Evolutionary conservation across 225 moss, liverwort and hornwort genomes (phyloP), one percentile per base, ranked within the genome.

Genomic region (Lunularia cruciata): DNA sequence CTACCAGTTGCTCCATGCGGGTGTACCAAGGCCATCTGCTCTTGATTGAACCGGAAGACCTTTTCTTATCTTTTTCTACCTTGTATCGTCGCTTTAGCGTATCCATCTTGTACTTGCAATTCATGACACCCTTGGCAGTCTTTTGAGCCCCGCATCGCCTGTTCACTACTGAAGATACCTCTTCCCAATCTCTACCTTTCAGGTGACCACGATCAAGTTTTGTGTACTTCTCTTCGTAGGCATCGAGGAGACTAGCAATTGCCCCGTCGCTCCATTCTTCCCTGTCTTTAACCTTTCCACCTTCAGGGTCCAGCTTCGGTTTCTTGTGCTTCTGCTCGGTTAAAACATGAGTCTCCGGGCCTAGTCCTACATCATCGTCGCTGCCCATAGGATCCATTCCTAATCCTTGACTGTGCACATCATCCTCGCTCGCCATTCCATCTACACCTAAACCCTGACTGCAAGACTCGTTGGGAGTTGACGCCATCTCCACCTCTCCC

Each of bases 231-330:
- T 76, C 76, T 23, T 64, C 76, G 27, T 70, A 76, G 0, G 76
- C 76, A 65, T 76, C 76, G 11, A 76, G 47, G 27, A 76, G 43
- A 64, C 70, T 52, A 4, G 71, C 52, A 32, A 71, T 76, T 36
- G 76, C 76, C 56, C 76, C 70, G 25, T 70, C 70, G 47, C 76
- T 76, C 76, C 76, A 76, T 30, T 71, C 76, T 47, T 76, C 76
- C 43, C 76, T 70, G 63, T 76, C 76, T 39, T 71, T 70, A 8
- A 64, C 76, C 26, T 76, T 76, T 31, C 34, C 55, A 18, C 71
- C 63, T 22, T 71, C 64, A 34, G 54, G 16, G 6, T 76, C 71
- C 52, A 70, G 46, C 57, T 70, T 76, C 5, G 70, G 49, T 32
- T 76, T 71, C 73, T 73, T 73, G 73, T 65, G 73, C 55, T 19